phyloP scores from a whole-genome alignment of 371 early-diverging fungal species.

The Rhizopus sp. region DNA sequence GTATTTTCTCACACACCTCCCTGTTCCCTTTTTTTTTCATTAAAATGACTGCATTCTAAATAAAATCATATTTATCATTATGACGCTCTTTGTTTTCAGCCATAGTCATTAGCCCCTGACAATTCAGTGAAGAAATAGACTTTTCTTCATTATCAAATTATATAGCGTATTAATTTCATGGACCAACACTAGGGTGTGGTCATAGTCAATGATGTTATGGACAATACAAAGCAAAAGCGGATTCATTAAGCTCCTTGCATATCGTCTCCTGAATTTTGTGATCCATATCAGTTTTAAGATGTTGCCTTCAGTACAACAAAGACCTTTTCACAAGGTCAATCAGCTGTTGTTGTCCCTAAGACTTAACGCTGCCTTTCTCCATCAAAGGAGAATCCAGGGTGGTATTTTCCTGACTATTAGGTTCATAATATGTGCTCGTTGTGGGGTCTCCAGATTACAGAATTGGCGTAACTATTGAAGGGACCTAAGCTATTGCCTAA shows the following conservation, averaged over 20 bases:
- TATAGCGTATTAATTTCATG: conserved; percentile 76
- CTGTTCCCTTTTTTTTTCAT: too few relatives aligned
- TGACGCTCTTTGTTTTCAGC: too few relatives aligned
- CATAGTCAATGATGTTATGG: conserved; percentile 83
- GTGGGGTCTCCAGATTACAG: conserved; percentile 75
- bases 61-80: too few relatives aligned
- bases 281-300: conserved; percentile 77
- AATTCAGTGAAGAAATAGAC: neutral
- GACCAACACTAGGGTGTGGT: conserved; percentile 85
- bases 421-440: conserved; percentile 58
- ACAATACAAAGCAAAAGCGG: conserved; percentile 75
- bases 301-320: conserved; percentile 81
- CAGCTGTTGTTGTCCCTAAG: conserved; percentile 88
- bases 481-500: conserved; percentile 80
- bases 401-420: conserved; percentile 19
- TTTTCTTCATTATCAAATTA: conserved; percentile 54
- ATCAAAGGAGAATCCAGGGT: conserved; percentile 60
- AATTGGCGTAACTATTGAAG: conserved; percentile 67
- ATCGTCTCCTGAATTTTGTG: conserved; percentile 81
- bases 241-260: conserved; percentile 62
- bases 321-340: conserved; percentile 77
- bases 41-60: too few relatives aligned
- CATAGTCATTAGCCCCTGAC: too few relatives aligned
- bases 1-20: too few relatives aligned
- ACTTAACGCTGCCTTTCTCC: conserved; percentile 79